These are phyloP conservation scores for Leccinum uliginosum DNA, from an alignment of 768 basidiomycete genomes.

Conservation along the genomic window DNA sequence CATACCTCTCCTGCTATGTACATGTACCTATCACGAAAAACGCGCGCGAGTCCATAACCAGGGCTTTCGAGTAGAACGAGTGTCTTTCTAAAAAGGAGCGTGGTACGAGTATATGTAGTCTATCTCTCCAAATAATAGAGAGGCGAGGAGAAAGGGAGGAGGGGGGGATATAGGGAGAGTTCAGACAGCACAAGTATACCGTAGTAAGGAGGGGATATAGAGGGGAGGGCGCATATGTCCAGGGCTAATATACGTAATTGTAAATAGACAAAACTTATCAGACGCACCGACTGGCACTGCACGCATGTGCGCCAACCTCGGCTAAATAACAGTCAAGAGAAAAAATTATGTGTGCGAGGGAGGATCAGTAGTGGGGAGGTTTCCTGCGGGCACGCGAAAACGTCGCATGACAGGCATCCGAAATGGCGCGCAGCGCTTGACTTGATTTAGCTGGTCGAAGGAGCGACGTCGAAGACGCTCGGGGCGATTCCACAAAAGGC, in stretches of 20 bases:
- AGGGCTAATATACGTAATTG: neutral
- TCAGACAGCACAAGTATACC: neutral
- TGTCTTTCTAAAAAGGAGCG: neutral
- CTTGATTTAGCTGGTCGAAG: slow-evolving; percentile 12
- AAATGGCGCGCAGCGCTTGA: slow-evolving; percentile 23
- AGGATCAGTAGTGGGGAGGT: slow-evolving; percentile 1
- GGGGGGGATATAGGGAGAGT: neutral
- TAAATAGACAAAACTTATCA: neutral
- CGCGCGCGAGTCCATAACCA: neutral
- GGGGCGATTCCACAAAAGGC: slow-evolving; percentile 2
- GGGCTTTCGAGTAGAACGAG: neutral
- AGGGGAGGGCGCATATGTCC: neutral
- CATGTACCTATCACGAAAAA: neutral
- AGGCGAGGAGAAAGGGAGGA: neutral
- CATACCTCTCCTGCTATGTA: neutral
- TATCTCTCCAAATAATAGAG: neutral
- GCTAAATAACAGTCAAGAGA: neutral
- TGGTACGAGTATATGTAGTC: neutral
- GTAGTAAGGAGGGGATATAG: neutral
- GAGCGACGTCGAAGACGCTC: neutral
- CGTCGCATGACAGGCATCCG: slow-evolving; percentile 21
- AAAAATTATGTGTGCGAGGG: neutral
- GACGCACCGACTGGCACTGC: neutral
- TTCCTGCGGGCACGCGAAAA: slow-evolving; percentile 14
- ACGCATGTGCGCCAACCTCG: neutral